These are phyloP conservation scores for Zygosaccharomyces bisporus DNA, from an alignment of 805 yeast species.

Conservation along the genomic window DNA sequence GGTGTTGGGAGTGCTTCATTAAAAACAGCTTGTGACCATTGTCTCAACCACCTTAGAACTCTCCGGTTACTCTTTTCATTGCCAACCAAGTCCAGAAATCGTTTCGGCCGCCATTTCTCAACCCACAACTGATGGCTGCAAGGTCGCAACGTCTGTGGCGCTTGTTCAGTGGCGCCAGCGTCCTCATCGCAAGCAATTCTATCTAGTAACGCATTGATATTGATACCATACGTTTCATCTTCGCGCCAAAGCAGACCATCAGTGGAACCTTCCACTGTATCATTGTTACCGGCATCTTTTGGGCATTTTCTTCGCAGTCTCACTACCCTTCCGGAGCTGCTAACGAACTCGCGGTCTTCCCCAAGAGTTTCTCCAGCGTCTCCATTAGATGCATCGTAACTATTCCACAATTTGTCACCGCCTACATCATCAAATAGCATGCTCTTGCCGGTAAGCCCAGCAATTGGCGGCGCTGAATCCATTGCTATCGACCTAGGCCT, in stretches of 20 bases:
- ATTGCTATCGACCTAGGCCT: not conserved
- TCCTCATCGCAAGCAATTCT: conserved; percentile 29
- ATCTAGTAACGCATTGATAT: conserved; percentile 37
- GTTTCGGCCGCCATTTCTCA: conserved; percentile 65
- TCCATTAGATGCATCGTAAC: not conserved
- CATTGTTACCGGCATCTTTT: not conserved
- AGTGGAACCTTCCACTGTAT: too few relatives aligned
- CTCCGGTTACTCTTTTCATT: conserved; percentile 60
- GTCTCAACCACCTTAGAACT: conserved; percentile 59
- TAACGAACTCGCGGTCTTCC: conserved; percentile 11
- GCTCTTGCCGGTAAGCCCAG: not conserved
- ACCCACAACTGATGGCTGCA: conserved; percentile 40
- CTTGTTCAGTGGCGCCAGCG: conserved; percentile 12
- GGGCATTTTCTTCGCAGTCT: conserved; percentile 11
- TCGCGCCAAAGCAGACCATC: conserved; percentile 19
- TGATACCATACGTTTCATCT: conserved; percentile 39
- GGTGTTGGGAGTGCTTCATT: conserved; percentile 40
- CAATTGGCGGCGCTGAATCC: not conserved
- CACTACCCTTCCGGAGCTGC: conserved; percentile 15
- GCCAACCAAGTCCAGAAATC: conserved; percentile 65
- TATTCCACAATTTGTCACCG: not conserved
- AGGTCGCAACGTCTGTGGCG: conserved; percentile 1
- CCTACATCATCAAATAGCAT: conserved; percentile 1
- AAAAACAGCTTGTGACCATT: conserved; percentile 61
- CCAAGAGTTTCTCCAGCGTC: not conserved